Base-by-base conservation (phyloP, 2,329 filamentous ascomycete genomes). In the Fusarium ramigenum region DNA sequence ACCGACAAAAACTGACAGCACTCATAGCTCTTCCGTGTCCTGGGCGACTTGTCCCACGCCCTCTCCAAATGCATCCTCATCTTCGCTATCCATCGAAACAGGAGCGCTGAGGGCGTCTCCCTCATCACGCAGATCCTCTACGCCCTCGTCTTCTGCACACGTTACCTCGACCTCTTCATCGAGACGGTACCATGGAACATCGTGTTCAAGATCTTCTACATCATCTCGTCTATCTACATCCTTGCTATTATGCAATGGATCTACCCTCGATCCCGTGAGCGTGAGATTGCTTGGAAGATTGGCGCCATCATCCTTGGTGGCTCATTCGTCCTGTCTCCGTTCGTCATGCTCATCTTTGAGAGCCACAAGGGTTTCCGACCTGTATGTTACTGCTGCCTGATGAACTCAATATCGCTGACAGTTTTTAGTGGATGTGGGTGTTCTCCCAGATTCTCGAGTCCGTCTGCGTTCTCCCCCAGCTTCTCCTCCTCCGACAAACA, bases 391-490 rank as follows among this genome's bases (percentile, higher is more conserved):
- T 16, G 28, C 8, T n/a, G 2, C 15, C 9, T 18, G 4, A 9
- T 23, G n/a, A 14, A 1, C 3, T 11, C 9, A 11, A 9, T 25
- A 25, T 61, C 2, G 2, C 70, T 79, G 62, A 79, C 59, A 6
- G 28, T 9, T 46, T 9, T 23, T 77, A 97, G 93, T 89, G 93
- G 80, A 87, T 94, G 70, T 97, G 94, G 93, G 89, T 91, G 65
- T 97, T 98, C 84, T 97, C 94, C 37, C 91, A 96, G 76, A 93
- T 97, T 75, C 92, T 98, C 78, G 96, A 98, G 84, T 96, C 94
- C 39, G 90, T 97, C 69, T 96, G 93, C 81, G 90, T 98, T 39
- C 90, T 98, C 25, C 96, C 96, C 0, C 96, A 98, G 81, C 91
- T 98, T 3, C 89, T 98, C 10, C 91, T 98, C 47, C 90, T 98